Evolutionary conservation across 2,329 filamentous ascomycete genomes (phyloP), one percentile per base, ranked within the genome.

Genomic region (Ascochyta lentis): DNA sequence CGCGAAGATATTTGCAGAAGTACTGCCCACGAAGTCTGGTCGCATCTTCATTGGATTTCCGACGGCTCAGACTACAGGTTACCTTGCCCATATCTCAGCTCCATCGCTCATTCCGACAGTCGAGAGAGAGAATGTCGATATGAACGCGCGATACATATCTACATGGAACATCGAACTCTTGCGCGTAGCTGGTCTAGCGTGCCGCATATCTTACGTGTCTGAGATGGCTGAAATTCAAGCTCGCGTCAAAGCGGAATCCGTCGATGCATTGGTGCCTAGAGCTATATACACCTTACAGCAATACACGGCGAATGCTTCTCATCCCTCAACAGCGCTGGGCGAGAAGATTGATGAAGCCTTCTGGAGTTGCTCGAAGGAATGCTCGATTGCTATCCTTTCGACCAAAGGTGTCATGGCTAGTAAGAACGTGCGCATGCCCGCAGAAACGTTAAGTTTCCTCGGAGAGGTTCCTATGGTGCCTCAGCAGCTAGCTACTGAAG

Each of bases 11-110:
- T 97, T 99, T 74, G 86, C 90, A 1, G 95, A 93, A 1, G 93
- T 99, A 1, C 78, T 98, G 5, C 95, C 95, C 2, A 92, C 86
- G 54, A 96, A 92, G 74, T 90, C 91, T 65, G 95, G 95, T 6
- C 88, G 91, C 49, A 90, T 99, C 50, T 99, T 98, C 69, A 99
- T 99, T 69, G 95, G 95, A 0, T 99, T 99, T 70, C 94, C 95
- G 3, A 99, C 95, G 1, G 93, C 94, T 65, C 95, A 99, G 78
- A 99, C 95, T 0, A 99, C 96, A 0, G 95, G 94, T 50, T 87
- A 94, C 26, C 90, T 94, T 15, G 90, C 96, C 72, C 95, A 99
- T 74, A 90, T 99, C 27, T 98, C 94, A 12, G 95, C 95, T 0
- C 95, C 93, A 1, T 97, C 94, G 0, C 88, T 99, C 13, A 99